Conservation (phyloP, 192 early-diverging fungal genomes). For the Pilaira anomala region DNA sequence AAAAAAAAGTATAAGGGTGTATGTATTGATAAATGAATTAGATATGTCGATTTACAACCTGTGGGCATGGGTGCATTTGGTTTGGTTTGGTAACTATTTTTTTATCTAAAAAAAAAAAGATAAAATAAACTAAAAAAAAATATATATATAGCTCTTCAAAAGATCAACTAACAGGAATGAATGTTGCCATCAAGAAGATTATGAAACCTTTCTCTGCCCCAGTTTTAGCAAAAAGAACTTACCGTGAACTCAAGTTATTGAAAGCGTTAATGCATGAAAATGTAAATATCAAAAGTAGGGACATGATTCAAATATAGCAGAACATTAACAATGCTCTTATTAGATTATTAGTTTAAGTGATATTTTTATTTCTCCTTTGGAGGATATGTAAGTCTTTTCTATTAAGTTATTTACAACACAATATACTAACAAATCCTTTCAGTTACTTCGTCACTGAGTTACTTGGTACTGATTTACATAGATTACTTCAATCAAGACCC, state of each 20-base stretch:
- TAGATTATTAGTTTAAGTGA: slow-evolving; percentile 87
- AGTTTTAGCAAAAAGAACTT: slow-evolving; percentile 90
- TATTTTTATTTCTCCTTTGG: slow-evolving; percentile 88
- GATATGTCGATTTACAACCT: slow-evolving; percentile 88
- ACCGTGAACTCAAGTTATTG: slow-evolving; percentile 91
- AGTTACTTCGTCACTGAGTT: slow-evolving; percentile 96
- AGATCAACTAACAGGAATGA: slow-evolving; percentile 76
- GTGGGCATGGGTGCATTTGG: slow-evolving; percentile 98
- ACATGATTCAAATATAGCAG: not conserved
- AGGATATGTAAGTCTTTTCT: slow-evolving; percentile 70
- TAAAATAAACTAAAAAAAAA: not conserved
- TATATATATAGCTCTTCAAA: slow-evolving; percentile 73
- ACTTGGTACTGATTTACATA: slow-evolving; percentile 93
- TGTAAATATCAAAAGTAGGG: slow-evolving; percentile 36
- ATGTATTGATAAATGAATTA: slow-evolving; percentile 22
- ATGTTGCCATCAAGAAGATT: slow-evolving; percentile 95
- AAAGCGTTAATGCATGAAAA: slow-evolving; percentile 94
- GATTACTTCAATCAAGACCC: slow-evolving; percentile 84
- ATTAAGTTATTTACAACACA: not conserved
- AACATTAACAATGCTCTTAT: too few relatives aligned
- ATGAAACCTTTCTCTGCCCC: slow-evolving; percentile 90
- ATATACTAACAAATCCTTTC: not conserved
- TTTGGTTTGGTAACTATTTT: slow-evolving; percentile 93
- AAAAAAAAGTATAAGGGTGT: not conserved
- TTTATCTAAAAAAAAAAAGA: not conserved